Evolutionary conservation across 164 flowering plant genomes (phyloP), one percentile per base, ranked within the genome.

Genomic region (Stephania cephalantha): DNA sequence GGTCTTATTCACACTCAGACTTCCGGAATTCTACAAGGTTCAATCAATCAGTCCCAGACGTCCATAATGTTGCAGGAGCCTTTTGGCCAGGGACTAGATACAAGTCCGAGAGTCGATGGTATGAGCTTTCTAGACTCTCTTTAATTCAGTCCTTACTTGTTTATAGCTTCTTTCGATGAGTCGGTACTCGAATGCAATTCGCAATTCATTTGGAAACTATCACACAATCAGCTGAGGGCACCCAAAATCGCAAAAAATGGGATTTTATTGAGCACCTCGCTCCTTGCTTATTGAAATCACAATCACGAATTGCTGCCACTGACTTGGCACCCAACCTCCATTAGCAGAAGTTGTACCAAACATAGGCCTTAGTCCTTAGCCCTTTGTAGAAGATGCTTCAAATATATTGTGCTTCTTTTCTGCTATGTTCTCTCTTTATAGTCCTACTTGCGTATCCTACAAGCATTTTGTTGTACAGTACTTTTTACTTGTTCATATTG

Each of bases 21-120:
- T 46, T 70, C 76, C 31, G 70, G 7, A n/a, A 63, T 78, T 46
- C 50, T 73, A 73, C 76, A 70, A 31, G 76, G 75, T 4, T 46
- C 79, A 25, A 30, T 55, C 15, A 63, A 69, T 69, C 76, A 68
- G 45, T 58, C 79, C 29, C 76, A 58, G 13, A 69, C 70, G 22
- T 74, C 75, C 75, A 46, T 58, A 42, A 78, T 78, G 70, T 69
- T 78, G 73, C 74, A 73, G 25, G 76, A 70, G 11, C 72, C 75
- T 18, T 61, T 69, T 69, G 73, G 48, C 48, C 76, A 74, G 74
- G 61, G 20, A 7, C 22, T 4, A 50, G 50, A 20, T 64, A 61
- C 25, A 66, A 72, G 46, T 72, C 15, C 7, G 31, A 66, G 70
- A 35, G 30, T 53, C 68, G 22, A 30, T 31, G 42, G 71, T 67